These are phyloP conservation scores for Ogataea salicorniae DNA, from an alignment of 805 yeast genomes.

Conservation along the genomic window DNA sequence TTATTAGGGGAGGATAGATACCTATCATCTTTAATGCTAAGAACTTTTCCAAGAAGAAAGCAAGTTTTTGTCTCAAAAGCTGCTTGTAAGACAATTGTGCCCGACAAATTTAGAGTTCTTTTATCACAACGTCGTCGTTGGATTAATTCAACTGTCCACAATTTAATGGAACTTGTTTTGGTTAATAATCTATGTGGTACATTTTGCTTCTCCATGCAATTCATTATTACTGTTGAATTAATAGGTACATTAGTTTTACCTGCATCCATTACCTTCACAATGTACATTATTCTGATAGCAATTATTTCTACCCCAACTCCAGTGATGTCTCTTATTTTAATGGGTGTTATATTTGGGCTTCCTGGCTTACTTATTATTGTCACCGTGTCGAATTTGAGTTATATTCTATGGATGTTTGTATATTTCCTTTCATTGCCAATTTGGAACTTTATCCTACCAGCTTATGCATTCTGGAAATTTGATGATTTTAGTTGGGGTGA, in stretches of 20 bases:
- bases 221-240: constrained; percentile 76
- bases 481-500: constrained; percentile 98
- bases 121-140: constrained; percentile 93
- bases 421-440: constrained; percentile 82
- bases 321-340: constrained; percentile 63
- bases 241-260: constrained; percentile 87
- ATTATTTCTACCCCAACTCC: constrained; percentile 75
- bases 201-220: constrained; percentile 93
- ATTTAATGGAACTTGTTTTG: constrained; percentile 78
- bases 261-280: constrained; percentile 76
- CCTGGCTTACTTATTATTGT: constrained; percentile 80
- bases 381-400: constrained; percentile 70
- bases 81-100: constrained; percentile 88
- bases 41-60: constrained; percentile 84
- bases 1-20: constrained; percentile 89
- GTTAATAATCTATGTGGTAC: constrained; percentile 91
- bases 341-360: constrained; percentile 75
- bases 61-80: constrained; percentile 87
- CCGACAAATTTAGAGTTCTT: constrained; percentile 70
- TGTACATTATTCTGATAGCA: constrained; percentile 71
- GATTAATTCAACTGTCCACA: constrained; percentile 94
- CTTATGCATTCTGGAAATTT: constrained; percentile 89
- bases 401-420: constrained; percentile 72
- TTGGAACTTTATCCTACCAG: constrained; percentile 87
- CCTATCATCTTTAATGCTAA: constrained; percentile 77